These are phyloP conservation scores for Nakaseomyces sp. DNA, from an alignment of 1,139 yeast species.

Conservation along the genomic window DNA sequence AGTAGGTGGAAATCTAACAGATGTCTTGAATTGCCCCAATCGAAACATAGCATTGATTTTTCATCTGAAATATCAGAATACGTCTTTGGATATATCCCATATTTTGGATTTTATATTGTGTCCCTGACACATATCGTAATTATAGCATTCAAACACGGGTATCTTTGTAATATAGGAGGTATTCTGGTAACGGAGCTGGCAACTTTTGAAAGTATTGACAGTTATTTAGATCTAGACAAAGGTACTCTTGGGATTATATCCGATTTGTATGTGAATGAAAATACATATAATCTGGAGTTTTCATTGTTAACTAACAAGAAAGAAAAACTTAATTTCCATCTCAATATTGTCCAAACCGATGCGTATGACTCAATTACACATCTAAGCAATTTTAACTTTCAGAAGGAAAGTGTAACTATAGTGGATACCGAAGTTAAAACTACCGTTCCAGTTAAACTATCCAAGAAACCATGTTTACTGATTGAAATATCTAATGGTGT, in stretches of 20 bases:
- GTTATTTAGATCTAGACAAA: not conserved
- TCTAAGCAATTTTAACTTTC: not conserved
- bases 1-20: conserved; percentile 1
- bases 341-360: conserved; percentile 3
- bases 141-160: not conserved
- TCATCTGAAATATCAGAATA: not conserved
- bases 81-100: not conserved
- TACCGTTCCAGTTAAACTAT: not conserved
- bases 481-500: not conserved
- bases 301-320: not conserved
- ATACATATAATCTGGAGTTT: not conserved
- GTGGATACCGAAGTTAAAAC: too few species aligned
- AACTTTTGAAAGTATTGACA: not conserved
- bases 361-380: conserved; percentile 1
- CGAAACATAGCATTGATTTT: not conserved
- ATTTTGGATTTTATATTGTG: conserved; percentile 3
- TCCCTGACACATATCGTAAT: not conserved
- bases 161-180: conserved; percentile 3
- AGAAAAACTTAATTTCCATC: not conserved
- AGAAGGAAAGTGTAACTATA: not conserved
- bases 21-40: not conserved
- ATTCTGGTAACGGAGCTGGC: not conserved
- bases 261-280: not conserved
- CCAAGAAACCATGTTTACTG: not conserved
- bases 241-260: not conserved